These are phyloP conservation scores for Vigna angularis DNA, from an alignment of 306 rosid species.

Conservation along the genomic window DNA sequence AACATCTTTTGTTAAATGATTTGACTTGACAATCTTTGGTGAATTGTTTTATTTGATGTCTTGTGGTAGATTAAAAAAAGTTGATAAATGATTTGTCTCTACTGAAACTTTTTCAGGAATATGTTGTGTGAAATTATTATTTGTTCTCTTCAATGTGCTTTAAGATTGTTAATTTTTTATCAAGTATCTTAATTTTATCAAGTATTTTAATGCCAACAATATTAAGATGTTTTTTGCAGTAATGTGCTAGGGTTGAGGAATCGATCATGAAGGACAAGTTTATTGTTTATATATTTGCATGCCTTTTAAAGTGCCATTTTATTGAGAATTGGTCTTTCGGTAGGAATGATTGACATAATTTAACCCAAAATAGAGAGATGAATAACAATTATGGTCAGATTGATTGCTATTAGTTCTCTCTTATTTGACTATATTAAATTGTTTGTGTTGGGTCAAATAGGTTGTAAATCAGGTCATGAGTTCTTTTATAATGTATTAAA, in stretches of 20 bases:
- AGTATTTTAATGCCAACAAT: too few species aligned
- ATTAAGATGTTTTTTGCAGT: too few species aligned
- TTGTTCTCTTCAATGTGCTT: too few species aligned
- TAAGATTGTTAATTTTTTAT: too few species aligned
- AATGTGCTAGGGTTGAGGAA: too few species aligned
- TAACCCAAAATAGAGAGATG: not conserved
- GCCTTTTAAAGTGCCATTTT: conserved; percentile 1
- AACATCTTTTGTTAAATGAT: conserved; percentile 1
- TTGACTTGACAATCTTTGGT: not conserved
- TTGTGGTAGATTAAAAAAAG: conserved; percentile 7
- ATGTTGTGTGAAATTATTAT: too few species aligned
- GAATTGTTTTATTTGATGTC: conserved; percentile 12
- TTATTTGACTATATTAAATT: not conserved
- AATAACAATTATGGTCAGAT: conserved; percentile 9
- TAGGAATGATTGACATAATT: not conserved
- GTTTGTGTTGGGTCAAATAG: conserved; percentile 12
- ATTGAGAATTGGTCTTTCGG: not conserved
- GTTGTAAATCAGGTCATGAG: not conserved
- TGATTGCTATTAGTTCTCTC: conserved; percentile 9
- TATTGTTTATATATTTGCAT: not conserved
- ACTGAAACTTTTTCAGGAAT: too few species aligned
- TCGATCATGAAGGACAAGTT: too few species aligned
- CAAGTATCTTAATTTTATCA: too few species aligned
- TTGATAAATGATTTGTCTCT: too few species aligned
- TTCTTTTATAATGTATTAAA: not conserved